Percentiles rank a stretch among this genome's conserved stretches.
phyloP scores from a whole-genome alignment of 345 rosid genomes.

The Eucalyptus coolabah region DNA sequence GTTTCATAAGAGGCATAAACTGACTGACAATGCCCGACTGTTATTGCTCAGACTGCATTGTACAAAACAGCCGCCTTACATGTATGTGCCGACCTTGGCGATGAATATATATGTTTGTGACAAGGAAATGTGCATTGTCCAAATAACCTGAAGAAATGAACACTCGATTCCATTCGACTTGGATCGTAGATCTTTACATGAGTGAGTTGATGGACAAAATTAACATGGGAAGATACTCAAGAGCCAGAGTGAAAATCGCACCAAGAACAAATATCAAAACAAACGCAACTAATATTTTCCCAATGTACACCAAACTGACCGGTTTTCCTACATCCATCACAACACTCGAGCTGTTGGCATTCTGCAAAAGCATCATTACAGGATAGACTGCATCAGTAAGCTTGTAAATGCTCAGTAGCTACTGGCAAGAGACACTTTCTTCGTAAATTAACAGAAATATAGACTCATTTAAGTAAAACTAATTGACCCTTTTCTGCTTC shows the following conservation, averaged over 20 bases:
- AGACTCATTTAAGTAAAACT: not conserved
- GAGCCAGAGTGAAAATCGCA: constrained; percentile 51
- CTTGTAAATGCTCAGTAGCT: not conserved
- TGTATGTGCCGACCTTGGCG: not conserved
- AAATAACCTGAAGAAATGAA: not conserved
- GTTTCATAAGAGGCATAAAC: not conserved
- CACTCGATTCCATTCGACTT: not conserved
- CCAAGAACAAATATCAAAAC: constrained; percentile 56
- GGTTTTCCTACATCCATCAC: not conserved
- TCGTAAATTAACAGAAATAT: not conserved
- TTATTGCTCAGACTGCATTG: not conserved
- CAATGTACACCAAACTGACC: constrained; percentile 19
- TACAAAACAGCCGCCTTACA: not conserved
- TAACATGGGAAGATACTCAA: constrained; percentile 67
- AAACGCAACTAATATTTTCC: constrained; percentile 56
- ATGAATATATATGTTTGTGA: not conserved
- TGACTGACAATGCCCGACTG: not conserved
- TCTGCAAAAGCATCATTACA: constrained; percentile 8
- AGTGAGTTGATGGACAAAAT: constrained; percentile 33
- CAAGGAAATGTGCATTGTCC: not conserved
- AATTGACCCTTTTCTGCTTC: not conserved
- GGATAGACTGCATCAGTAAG: not conserved
- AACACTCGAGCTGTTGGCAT: not conserved
- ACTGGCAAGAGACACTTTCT: not conserved
- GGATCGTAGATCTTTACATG: constrained; percentile 2